Conservation (phyloP, 805 yeast genomes). For the Sungouiella blattae region DNA sequence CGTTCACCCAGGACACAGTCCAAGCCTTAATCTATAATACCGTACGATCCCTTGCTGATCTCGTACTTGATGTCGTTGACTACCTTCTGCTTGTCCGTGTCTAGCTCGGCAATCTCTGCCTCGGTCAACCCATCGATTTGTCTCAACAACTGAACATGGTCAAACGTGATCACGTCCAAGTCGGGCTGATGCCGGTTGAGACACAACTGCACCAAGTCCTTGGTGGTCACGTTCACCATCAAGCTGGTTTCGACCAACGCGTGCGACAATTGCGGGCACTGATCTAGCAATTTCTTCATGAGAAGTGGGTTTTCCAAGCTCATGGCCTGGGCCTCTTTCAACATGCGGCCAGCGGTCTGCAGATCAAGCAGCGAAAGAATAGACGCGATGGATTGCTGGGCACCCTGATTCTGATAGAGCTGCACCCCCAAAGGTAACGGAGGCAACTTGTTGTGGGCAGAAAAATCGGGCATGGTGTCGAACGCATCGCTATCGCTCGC, state of each 20-base stretch:
- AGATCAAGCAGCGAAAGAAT: conserved; percentile 47
- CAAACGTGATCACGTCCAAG: conserved; percentile 26
- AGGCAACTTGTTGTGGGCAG: conserved; percentile 29
- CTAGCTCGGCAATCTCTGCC: conserved; percentile 26
- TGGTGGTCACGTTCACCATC: conserved; percentile 30
- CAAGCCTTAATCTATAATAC: conserved; percentile 13
- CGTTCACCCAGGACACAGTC: too few relatives aligned
- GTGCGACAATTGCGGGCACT: conserved; percentile 78
- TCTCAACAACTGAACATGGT: conserved; percentile 32
- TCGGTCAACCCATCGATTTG: conserved; percentile 26
- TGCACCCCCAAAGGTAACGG: conserved; percentile 41
- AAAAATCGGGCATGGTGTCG: conserved; percentile 15
- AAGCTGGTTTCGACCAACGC: conserved; percentile 73
- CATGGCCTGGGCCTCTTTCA: conserved; percentile 31
- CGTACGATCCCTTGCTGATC: conserved; percentile 21
- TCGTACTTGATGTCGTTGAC: conserved; percentile 16
- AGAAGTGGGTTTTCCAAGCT: conserved; percentile 47
- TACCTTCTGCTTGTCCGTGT: conserved; percentile 18
- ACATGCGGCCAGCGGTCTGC: conserved; percentile 43
- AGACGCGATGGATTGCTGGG: conserved; percentile 36
- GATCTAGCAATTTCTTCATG: conserved; percentile 56
- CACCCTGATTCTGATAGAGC: conserved; percentile 36
- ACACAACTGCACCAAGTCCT: conserved; percentile 35
- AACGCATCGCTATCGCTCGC: conserved; percentile 44
- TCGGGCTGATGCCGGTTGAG: conserved; percentile 31